Base-by-base conservation (phyloP, 1,139 yeast genomes). In the Casaregolazyma lundiana region DNA sequence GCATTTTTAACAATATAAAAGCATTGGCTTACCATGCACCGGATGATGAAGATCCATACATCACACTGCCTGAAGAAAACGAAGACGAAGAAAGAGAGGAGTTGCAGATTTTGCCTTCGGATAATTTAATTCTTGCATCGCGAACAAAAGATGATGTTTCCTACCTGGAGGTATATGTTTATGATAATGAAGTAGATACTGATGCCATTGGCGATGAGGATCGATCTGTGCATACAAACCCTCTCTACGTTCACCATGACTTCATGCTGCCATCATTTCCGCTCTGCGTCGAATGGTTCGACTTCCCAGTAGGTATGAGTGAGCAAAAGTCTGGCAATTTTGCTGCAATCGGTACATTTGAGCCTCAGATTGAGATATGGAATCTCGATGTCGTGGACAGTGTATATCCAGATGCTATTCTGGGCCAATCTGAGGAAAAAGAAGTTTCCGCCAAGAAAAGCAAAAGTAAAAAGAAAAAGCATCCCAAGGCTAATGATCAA, bases 221-320 rank as follows among this genome's bases (percentile, higher is more conserved):
- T 47, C 81, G 71, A 47, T 89, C 80, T 58, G 76, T 75, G 7
- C 47, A 49, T 13, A 53, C 67, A 68, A 74, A 82, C 45, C 81
- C 83, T 38, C 70, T 92, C 55, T 92, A 92, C 60, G 95, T 92
- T 44, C 99, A 92, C 63, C 99, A 92, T 68, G 98, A 94, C 65
- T 71, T 92, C 55, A 87, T 92, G 96, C 76, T 92, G 50, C 98
- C 99, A 2, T 86, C 97, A 2, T 92, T 92, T 75, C 99, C 99
- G 38, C 74, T 92, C 51, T 87, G 97, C 64, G 92, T 92, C 30
- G 98, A 94, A 67, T 90, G 98, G 97, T 68, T 92, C 52, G 85
- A 88, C 65, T 85, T 77, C 65, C 76, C 75, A 15, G 66, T 64
- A 5, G 67, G 69, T 6, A 43, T 46, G 7, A 41, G 51, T 22